Conservation (phyloP, 495 filamentous ascomycete species). For the Lasiosphaeria hispida region DNA sequence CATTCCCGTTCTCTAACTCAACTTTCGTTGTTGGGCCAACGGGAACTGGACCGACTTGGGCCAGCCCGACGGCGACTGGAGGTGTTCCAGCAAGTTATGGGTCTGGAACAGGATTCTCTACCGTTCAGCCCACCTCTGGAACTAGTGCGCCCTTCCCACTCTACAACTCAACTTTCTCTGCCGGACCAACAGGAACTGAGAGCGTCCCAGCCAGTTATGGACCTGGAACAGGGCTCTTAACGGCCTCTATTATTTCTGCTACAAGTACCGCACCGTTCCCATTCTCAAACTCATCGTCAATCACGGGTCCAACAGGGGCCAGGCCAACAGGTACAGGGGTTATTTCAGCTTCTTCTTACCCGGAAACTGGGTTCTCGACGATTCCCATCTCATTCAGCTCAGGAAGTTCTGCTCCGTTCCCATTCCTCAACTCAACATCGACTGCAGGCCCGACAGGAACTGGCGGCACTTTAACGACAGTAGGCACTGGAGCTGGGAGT, state of each 20-base stretch:
- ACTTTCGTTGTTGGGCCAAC: slow-evolving; percentile 5
- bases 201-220: not conserved
- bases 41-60: not conserved
- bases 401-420: not conserved
- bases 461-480: no score
- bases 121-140: not conserved
- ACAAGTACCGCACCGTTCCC: slow-evolving; percentile 4
- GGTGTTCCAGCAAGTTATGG: not conserved
- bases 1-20: slow-evolving; percentile 11
- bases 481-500: no score
- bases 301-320: not conserved
- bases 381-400: not conserved
- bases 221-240: not conserved
- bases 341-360: not conserved
- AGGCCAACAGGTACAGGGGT: not conserved
- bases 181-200: slow-evolving; percentile 1
- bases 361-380: not conserved
- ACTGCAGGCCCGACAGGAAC: no score
- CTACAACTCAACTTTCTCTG: slow-evolving; percentile 10
- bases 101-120: not conserved
- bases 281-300: not conserved
- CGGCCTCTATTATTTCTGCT: not conserved
- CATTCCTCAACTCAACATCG: no score
- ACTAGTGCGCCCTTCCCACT: slow-evolving; percentile 3
- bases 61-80: not conserved